Percentiles rank a stretch among this genome's conserved stretches.
These are phyloP conservation scores for Metschnikowia cubensis DNA, from an alignment of 805 yeast genomes.

Conservation along the genomic window DNA sequence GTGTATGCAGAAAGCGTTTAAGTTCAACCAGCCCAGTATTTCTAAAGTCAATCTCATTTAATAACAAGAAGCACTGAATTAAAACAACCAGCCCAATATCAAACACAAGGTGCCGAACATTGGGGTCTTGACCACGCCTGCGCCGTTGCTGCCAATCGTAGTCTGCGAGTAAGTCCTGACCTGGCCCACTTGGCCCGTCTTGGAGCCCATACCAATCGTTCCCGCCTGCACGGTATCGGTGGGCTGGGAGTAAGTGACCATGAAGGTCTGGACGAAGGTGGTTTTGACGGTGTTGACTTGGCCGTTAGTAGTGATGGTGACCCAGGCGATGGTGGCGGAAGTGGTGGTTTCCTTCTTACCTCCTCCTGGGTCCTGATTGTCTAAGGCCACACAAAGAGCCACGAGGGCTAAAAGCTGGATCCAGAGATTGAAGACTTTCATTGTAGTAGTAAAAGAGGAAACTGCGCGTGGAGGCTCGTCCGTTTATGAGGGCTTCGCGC, in stretches of 20 bases:
- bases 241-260: conserved; percentile 20
- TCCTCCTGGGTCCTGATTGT: conserved; percentile 3
- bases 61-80: not conserved
- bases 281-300: conserved; percentile 22
- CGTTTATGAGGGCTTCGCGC: not conserved
- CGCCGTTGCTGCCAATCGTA: conserved; percentile 19
- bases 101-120: conserved; percentile 13
- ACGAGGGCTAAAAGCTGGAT: conserved; percentile 9
- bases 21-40: not conserved
- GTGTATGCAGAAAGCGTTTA: no score
- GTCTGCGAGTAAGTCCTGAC: conserved; percentile 28
- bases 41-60: not conserved
- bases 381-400: conserved; percentile 11
- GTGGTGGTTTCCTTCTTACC: conserved; percentile 14
- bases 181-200: conserved; percentile 27
- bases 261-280: conserved; percentile 25
- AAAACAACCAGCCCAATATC: conserved; percentile 9
- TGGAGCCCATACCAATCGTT: conserved; percentile 28
- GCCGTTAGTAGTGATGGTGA: conserved; percentile 34
- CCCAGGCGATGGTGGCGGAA: conserved; percentile 31
- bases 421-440: conserved; percentile 8
- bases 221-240: conserved; percentile 23
- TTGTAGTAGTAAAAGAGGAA: not conserved
- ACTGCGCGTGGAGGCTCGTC: not conserved
- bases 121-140: conserved; percentile 12